These are phyloP conservation scores for Patellaria atrata DNA, from an alignment of 495 filamentous ascomycete genomes.

Conservation along the genomic window DNA sequence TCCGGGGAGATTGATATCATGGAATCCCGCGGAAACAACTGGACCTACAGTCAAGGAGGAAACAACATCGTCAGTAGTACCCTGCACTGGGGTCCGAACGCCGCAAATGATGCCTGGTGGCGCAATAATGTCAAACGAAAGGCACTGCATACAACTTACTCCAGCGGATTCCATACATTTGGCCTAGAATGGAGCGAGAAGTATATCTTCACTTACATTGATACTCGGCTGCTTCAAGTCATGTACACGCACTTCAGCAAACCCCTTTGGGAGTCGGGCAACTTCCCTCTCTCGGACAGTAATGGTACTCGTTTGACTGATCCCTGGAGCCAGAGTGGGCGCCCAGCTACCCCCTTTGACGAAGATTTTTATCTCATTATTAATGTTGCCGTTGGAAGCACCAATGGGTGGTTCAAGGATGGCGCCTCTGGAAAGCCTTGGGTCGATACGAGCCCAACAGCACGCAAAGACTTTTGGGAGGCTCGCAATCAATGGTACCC, in stretches of 20 bases:
- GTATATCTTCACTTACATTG: slow-evolving; percentile 76
- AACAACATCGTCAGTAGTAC: slow-evolving; percentile 72
- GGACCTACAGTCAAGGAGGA: slow-evolving; percentile 56
- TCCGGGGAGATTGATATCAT: slow-evolving; percentile 81
- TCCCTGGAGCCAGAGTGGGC: slow-evolving; percentile 51
- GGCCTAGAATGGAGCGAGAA: slow-evolving; percentile 74
- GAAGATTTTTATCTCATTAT: slow-evolving; percentile 69
- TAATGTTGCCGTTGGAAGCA: slow-evolving; percentile 69
- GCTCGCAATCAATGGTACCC: slow-evolving; percentile 52
- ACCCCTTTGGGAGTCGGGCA: slow-evolving; percentile 57
- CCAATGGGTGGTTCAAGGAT: slow-evolving; percentile 77
- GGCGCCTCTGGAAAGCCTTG: slow-evolving; percentile 58
- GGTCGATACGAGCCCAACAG: slow-evolving; percentile 50
- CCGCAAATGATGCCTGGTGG: slow-evolving; percentile 54
- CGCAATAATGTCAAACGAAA: slow-evolving; percentile 59
- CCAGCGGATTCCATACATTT: slow-evolving; percentile 52
- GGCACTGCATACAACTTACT: slow-evolving; percentile 63
- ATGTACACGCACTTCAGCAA: slow-evolving; percentile 63
- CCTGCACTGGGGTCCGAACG: slow-evolving; percentile 64
- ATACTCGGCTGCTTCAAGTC: slow-evolving; percentile 64
- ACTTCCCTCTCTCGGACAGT: slow-evolving; percentile 49
- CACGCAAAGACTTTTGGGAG: slow-evolving; percentile 61
- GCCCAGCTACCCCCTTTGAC: slow-evolving; percentile 60
- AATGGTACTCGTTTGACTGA: slow-evolving; percentile 58
- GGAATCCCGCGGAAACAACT: slow-evolving; percentile 69